Base-by-base conservation (phyloP, 1,284 basidiomycete species). In the Neolentinus lepideus region DNA sequence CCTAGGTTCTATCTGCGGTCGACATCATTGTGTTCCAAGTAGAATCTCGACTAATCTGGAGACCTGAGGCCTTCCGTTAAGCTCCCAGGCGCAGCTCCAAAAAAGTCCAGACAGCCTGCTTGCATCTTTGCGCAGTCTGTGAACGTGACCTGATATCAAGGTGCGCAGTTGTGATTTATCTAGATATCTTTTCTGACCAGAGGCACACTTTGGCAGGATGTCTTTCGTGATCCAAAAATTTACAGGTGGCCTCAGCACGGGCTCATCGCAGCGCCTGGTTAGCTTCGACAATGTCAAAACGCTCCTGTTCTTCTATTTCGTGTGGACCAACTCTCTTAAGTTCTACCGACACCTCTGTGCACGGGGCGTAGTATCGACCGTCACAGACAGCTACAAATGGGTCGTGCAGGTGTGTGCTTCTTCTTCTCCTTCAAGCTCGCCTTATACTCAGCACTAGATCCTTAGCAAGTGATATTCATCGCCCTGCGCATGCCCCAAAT, bases 271-370 rank as follows among this genome's bases (percentile, higher is more conserved):
- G 16, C 47, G 47, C 19, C 11, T 16, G 12, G 21, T 66, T 14
- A 68, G 69, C 16, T 66, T 70, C 57, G 81, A 88, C 47, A 71
- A 74, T 25, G 68, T 78, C 57, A 90, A 90, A 67, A 83, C 82
- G 2, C 56, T 73, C 6, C 62, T 91, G 2, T 81, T 90, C 58
- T 65, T 83, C 47, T 91, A 90, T 67, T 69, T 90, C 55, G 35
- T 88, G 24, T 62, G 78, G 16, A 76, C 71, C 2, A 76, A 82
- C 19, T 64, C 70, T 9, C 57, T 83, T 51, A 84, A 81, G 61
- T 67, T 72, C 1, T 76, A 81, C 47, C 76, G 90, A 27, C 90
- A 94, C 69, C 62, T 94, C n/a, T 77, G 83, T 21, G 92, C 90
- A 0, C 76, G 88, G 54, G 92, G 92, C 0, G 55, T 90, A 53